phyloP scores from a whole-genome alignment of 2,329 filamentous ascomycete species.

The Arachnomyces sp. region DNA sequence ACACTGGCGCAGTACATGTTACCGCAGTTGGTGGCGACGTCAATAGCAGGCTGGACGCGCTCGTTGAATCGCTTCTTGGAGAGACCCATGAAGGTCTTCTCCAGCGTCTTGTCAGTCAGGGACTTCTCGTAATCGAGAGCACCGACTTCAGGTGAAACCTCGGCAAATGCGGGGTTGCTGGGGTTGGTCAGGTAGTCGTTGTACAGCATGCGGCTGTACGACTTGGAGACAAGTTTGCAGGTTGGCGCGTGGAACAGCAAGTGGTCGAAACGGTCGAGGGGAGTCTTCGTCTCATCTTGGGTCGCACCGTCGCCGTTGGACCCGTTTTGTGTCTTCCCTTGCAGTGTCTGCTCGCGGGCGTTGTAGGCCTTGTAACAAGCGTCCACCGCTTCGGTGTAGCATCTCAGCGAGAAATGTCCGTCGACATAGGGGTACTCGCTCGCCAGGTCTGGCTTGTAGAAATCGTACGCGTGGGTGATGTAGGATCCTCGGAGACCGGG shows the following conservation, averaged over 20 bases:
- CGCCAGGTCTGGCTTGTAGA: constrained; percentile 76
- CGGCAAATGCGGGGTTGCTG: constrained; percentile 59
- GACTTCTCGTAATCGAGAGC: constrained; percentile 75
- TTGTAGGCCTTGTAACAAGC: constrained; percentile 73
- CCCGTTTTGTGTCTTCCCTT: constrained; percentile 38
- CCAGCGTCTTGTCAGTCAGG: constrained; percentile 69
- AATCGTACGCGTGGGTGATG: constrained; percentile 78
- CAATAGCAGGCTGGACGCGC: constrained; percentile 64
- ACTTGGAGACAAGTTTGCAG: constrained; percentile 82
- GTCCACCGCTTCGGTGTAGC: constrained; percentile 69
- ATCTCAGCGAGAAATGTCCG: constrained; percentile 68
- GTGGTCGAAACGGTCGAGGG: constrained; percentile 76
- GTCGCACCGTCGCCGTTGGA: constrained; percentile 39
- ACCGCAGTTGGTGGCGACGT: constrained; percentile 68
- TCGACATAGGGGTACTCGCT: constrained; percentile 77
- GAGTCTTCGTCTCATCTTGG: constrained; percentile 47
- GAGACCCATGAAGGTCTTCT: constrained; percentile 79
- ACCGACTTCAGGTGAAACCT: constrained; percentile 67
- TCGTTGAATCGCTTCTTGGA: constrained; percentile 80
- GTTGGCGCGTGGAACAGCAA: constrained; percentile 76
- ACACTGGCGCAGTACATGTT: constrained; percentile 59
- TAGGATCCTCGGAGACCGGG: constrained; percentile 67
- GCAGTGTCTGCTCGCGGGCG: constrained; percentile 60
- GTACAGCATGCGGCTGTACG: constrained; percentile 75
- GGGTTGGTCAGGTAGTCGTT: constrained; percentile 74